phyloP scores from a whole-genome alignment of 176 grass and related monocot species.

The Rhynchospora breviuscula region DNA sequence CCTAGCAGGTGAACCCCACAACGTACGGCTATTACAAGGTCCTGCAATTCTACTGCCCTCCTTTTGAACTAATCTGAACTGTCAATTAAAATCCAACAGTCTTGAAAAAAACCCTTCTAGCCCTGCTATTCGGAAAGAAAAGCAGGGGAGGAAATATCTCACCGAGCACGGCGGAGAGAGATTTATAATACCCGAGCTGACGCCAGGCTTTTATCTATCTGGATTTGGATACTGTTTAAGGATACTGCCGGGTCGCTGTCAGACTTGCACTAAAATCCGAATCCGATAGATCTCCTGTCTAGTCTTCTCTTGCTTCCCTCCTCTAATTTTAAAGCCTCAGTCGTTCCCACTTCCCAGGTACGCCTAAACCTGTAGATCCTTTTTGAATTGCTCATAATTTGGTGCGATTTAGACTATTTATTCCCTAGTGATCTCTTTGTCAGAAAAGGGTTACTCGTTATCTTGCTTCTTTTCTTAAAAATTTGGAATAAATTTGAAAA shows the following conservation, averaged over 20 bases:
- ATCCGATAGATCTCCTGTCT: neutral
- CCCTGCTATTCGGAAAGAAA: neutral
- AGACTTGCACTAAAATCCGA: neutral
- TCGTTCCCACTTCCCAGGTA: neutral
- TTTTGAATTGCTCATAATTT: neutral
- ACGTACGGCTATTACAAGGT: neutral
- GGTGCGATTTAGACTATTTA: neutral
- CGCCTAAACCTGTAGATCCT: neutral
- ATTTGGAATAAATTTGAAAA: neutral
- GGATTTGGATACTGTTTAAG: neutral
- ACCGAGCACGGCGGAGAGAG: neutral
- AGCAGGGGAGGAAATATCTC: neutral
- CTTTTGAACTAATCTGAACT: neutral
- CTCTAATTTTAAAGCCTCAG: neutral
- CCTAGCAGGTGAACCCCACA: no score
- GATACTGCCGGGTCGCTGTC: constrained; percentile 4
- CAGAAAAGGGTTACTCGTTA: neutral
- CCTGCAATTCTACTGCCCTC: neutral
- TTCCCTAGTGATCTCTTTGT: neutral
- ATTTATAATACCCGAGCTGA: neutral
- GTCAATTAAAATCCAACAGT: neutral
- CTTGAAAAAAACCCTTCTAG: neutral
- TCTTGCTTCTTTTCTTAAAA: neutral
- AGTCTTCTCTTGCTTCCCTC: neutral
- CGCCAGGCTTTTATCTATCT: neutral